These are phyloP conservation scores for Populus alba DNA, from an alignment of 345 rosid species.

Conservation along the genomic window DNA sequence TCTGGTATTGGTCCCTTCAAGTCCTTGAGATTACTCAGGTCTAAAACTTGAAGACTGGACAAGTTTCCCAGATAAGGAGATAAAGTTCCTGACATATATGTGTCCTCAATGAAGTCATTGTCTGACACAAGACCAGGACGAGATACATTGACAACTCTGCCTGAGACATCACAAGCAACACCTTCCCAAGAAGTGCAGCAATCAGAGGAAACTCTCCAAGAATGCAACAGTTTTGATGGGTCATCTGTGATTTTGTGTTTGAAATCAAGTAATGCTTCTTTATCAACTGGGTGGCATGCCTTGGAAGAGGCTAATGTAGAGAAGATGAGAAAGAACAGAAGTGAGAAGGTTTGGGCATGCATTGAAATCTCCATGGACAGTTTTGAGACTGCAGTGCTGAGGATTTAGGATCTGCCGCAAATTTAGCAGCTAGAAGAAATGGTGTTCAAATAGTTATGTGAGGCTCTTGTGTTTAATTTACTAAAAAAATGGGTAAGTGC, in stretches of 20 bases:
- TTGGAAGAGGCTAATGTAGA: slow-evolving; percentile 2
- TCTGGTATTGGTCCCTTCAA: slow-evolving; percentile 45
- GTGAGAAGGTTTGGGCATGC: slow-evolving; percentile 5
- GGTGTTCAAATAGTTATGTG: not conserved
- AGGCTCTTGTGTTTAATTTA: not conserved
- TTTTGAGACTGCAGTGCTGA: not conserved
- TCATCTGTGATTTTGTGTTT: slow-evolving; percentile 46
- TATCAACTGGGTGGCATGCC: slow-evolving; percentile 42
- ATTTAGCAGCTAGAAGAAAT: not conserved
- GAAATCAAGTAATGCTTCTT: slow-evolving; percentile 50
- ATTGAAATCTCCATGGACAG: slow-evolving; percentile 20
- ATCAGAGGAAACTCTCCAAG: slow-evolving; percentile 44
- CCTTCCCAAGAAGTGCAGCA: slow-evolving; percentile 63
- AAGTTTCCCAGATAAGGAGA: slow-evolving; percentile 54
- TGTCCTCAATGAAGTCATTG: slow-evolving; percentile 33
- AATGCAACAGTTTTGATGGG: slow-evolving; percentile 45
- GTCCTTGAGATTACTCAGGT: slow-evolving; percentile 50
- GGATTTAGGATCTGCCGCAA: not conserved
- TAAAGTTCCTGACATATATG: slow-evolving; percentile 46
- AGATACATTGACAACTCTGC: slow-evolving; percentile 47
- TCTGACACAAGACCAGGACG: slow-evolving; percentile 37
- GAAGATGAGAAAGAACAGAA: slow-evolving; percentile 3
- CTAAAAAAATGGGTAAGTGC: not conserved
- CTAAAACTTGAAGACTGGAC: slow-evolving; percentile 43
- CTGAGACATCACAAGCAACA: slow-evolving; percentile 37